phyloP scores from a whole-genome alignment of 2,329 filamentous ascomycete genomes.

The Aphanocladium album region DNA sequence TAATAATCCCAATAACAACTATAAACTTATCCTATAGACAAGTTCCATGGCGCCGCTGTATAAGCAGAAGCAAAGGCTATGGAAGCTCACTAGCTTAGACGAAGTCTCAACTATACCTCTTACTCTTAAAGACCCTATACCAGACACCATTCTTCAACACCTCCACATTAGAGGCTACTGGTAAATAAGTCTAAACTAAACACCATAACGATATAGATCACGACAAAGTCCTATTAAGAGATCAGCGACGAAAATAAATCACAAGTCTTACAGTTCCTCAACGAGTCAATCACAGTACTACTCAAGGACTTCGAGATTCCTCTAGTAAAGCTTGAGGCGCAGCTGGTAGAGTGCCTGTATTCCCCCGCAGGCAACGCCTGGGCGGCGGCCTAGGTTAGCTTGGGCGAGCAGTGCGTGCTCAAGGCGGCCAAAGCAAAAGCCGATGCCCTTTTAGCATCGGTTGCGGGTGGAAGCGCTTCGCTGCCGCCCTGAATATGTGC shows the following conservation, averaged over 20 bases:
- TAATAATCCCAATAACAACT: constrained; percentile 31
- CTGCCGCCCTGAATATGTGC: constrained; percentile 16
- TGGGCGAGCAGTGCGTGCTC: constrained; percentile 27
- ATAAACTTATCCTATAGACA: constrained; percentile 31
- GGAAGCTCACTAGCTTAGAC: constrained; percentile 28
- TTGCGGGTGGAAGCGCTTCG: background rate
- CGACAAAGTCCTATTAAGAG: constrained; percentile 21
- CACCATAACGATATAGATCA: constrained; percentile 20
- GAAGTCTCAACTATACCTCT: constrained; percentile 28
- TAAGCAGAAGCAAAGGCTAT: constrained; percentile 30
- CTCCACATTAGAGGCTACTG: constrained; percentile 30
- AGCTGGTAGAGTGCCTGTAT: constrained; percentile 27
- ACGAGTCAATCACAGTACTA: constrained; percentile 27
- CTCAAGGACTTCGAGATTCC: constrained; percentile 26
- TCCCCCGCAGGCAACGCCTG: constrained; percentile 28
- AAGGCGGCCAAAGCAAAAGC: constrained; percentile 27
- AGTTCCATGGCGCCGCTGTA: constrained; percentile 28
- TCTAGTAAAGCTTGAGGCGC: constrained; percentile 27
- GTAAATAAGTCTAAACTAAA: constrained; percentile 26
- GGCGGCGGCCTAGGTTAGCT: constrained; percentile 27
- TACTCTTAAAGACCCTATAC: constrained; percentile 28
- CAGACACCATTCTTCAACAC: constrained; percentile 29
- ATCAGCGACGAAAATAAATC: constrained; percentile 28
- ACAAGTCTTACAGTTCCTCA: constrained; percentile 26
- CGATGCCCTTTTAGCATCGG: constrained; percentile 22